Evolutionary conservation across 345 rosid genomes (phyloP), one percentile per base, ranked within the genome.

Genomic region (Gossypium rotundifolium): DNA sequence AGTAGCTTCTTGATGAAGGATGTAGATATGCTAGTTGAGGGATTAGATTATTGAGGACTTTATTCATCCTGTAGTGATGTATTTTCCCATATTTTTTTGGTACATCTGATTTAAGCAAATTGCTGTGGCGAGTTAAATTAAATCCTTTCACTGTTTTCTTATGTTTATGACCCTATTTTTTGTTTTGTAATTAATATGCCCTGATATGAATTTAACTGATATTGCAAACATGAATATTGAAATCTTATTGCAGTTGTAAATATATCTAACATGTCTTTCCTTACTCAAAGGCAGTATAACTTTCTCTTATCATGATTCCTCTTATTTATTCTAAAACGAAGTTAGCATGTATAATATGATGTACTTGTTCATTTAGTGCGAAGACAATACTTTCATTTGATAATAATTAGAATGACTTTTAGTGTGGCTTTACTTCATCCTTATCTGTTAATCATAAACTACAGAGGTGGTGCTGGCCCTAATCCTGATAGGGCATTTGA

Each of bases 391-490:
- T 78, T 62, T 65, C 22, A 60, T 27, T 27, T 58, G 52, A 70
- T 23, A 16, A 17, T 33, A 45, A 29, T 70, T 17, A 22, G 48
- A 70, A 11, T 16, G 7, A 11, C 0, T 9, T 49, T 16, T 68
- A 29, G 25, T 11, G 11, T 70, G 11, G 73, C 38, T 59, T 67
- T 67, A 29, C 9, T 16, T 57, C 42, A 48, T 63, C 25, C 64
- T 65, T 71, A 54, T 6, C 72, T 11, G 14, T 61, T 68, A 18
- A 53, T 64, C 23, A 53, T 65, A 16, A 62, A 74, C 65, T 59
- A 40, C 85, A 83, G 89, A 76, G 76, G 85, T 67, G 70, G 68
- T 67, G 16, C 75, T 65, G 69, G 78, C 29, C 66, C 48, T 61
- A 10, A 38, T 60, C 73, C 80, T 67, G 61, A 72, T 75, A 76